A percentile compares a stretch with the other conserved stretches of the same genome.
Conservation (phyloP, 768 basidiomycete genomes). For the Leccinum subtestaceum region DNA sequence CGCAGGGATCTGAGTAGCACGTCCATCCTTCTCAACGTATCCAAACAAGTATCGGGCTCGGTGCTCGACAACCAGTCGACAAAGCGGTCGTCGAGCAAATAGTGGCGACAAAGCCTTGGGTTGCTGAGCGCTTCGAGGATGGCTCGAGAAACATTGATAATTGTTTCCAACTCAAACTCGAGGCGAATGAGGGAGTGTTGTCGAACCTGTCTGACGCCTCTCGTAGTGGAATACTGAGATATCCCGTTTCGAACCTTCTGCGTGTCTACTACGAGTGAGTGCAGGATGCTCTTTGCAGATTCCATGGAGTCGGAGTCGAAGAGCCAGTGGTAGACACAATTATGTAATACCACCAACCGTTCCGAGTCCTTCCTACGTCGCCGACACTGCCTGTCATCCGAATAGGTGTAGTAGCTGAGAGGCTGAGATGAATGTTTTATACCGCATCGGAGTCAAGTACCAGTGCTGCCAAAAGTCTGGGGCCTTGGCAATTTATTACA, state of each 20-base stretch:
- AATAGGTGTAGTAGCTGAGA: too few relatives aligned
- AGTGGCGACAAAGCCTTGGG: not conserved
- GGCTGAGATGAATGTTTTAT: too few relatives aligned
- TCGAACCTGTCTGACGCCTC: not conserved
- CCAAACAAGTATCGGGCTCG: slow-evolving; percentile 8
- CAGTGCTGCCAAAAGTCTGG: too few relatives aligned
- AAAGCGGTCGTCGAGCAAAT: slow-evolving; percentile 7
- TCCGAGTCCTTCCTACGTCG: too few relatives aligned
- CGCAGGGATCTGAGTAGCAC: not conserved
- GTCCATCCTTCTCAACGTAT: slow-evolving; percentile 1
- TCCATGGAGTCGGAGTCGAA: not conserved
- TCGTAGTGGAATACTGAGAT: not conserved
- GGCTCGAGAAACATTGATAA: slow-evolving; percentile 3
- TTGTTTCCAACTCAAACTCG: slow-evolving; percentile 4
- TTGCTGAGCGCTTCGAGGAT: slow-evolving; percentile 1
- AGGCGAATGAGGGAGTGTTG: slow-evolving; percentile 7
- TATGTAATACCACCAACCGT: too few relatives aligned
- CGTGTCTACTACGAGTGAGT: not conserved
- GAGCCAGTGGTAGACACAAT: too few relatives aligned
- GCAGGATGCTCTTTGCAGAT: slow-evolving; percentile 2
- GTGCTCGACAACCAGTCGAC: slow-evolving; percentile 2
- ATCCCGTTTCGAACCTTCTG: not conserved
- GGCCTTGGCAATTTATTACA: too few relatives aligned
- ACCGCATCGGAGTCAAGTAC: too few relatives aligned
- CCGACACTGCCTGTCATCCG: too few relatives aligned